These are phyloP conservation scores for Fusarium nygamai DNA, from an alignment of 2,329 filamentous ascomycete genomes.

Conservation along the genomic window DNA sequence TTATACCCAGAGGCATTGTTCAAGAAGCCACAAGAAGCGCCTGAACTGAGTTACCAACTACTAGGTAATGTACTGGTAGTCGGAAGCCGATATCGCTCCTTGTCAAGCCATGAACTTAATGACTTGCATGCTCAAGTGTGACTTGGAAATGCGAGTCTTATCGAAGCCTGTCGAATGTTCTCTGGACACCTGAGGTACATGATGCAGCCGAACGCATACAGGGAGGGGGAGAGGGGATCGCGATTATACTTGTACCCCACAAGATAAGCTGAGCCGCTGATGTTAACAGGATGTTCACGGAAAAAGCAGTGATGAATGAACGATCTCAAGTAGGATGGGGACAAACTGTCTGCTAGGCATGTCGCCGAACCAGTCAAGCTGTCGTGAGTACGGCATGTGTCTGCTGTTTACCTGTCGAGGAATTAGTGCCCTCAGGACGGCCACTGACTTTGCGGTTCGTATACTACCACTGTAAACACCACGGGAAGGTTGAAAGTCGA, in stretches of 20 bases:
- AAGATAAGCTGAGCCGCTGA: constrained; percentile 10
- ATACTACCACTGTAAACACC: neutral
- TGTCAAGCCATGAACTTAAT: neutral
- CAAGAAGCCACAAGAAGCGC: constrained; percentile 16
- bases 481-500: neutral
- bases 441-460: neutral
- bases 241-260: neutral
- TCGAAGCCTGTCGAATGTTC: constrained; percentile 3
- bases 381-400: neutral
- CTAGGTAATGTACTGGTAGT: neutral
- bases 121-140: neutral
- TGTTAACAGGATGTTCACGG: neutral
- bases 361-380: neutral
- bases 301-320: neutral
- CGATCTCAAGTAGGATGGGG: neutral
- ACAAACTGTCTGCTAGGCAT: neutral
- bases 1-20: constrained; percentile 18
- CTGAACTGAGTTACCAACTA: neutral
- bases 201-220: neutral
- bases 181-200: neutral
- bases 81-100: neutral
- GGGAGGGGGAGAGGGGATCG: neutral
- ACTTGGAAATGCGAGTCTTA: neutral
- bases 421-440: neutral
- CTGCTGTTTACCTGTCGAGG: neutral